Conservation (phyloP, 148 eudicot genomes). For the Persicaria maculosa region DNA sequence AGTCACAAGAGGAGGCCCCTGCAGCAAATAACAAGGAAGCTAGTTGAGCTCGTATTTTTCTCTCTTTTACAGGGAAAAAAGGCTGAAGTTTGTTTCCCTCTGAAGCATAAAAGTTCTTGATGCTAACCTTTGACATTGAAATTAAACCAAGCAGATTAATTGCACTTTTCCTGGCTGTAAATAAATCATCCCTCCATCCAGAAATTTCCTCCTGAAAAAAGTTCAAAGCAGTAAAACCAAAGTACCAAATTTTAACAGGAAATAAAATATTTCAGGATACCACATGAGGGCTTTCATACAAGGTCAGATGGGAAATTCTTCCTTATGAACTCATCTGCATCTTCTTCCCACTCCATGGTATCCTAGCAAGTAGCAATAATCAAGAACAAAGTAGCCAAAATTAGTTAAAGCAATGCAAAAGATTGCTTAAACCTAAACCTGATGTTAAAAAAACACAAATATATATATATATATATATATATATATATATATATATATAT, state of each 20-base stretch:
- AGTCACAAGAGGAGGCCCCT: constrained; percentile 63
- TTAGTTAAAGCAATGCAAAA: neutral
- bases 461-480: neutral
- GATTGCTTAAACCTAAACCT: neutral
- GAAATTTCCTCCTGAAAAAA: constrained; percentile 62
- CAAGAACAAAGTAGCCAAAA: constrained; percentile 1
- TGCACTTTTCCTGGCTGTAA: constrained; percentile 73
- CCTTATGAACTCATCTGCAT: constrained; percentile 69
- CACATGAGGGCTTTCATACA: constrained; percentile 23
- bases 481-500: too few species aligned
- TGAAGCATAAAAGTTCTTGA: neutral
- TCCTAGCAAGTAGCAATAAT: constrained; percentile 50
- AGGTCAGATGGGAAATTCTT: constrained; percentile 75
- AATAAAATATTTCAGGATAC: constrained; percentile 5
- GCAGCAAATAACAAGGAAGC: constrained; percentile 19
- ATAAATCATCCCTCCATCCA: constrained; percentile 71
- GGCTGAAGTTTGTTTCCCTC: neutral
- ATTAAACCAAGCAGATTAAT: constrained; percentile 76
- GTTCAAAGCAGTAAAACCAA: constrained; percentile 3
- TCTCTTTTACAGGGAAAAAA: neutral
- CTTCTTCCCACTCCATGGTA: constrained; percentile 74
- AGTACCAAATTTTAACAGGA: neutral
- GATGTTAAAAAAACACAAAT: neutral
- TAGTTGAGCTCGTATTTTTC: neutral
- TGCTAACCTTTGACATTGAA: constrained; percentile 58